Evolutionary conservation across 2,329 filamentous ascomycete genomes (phyloP), one percentile per base, ranked within the genome.

Genomic region (Fusarium sp.): DNA sequence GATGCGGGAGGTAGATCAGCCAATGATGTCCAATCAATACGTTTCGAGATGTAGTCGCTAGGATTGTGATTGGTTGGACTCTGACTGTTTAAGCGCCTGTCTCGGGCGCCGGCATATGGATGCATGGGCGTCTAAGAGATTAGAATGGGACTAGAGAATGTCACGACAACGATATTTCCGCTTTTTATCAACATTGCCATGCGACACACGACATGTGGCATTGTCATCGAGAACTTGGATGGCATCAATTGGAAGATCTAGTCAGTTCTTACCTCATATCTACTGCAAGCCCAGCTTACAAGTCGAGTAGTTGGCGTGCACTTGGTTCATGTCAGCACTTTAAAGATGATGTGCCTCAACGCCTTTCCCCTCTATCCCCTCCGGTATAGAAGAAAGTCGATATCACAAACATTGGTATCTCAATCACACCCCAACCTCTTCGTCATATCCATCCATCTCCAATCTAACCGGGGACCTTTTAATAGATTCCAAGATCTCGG

Each of bases 91-190:
- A 73, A 73, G 71, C 71, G 71, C 71, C 55, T 61, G 59, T 58
- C 55, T 69, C 57, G 71, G 68, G 43, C 34, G 50, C 30, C 58
- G 69, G 66, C 69, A 69, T 66, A 71, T 55, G 40, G 23, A 37
- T 57, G 65, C 55, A 63, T 64, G 34, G 45, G 69, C 69, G 69
- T 72, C 32, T 61, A 70, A 70, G 49, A 58, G 53, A 56, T 55
- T 59, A 41, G 37, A 12, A 55, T 45, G 49, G 43, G 21, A 46
- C 50, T 40, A 40, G 46, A 63, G 45, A 55, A 55, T 63, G 57
- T 27, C 53, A 69, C 57, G 45, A 63, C 42, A 59, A 57, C 20
- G 34, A 34, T 23, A 41, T 42, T 47, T 30, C 45, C 23, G 41
- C 14, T 51, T 55, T 65, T 47, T n/a, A 45, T 43, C 30, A 45